These are phyloP conservation scores for Saccharomyces hybrid DNA, from an alignment of 1,139 yeast genomes.

Conservation along the genomic window DNA sequence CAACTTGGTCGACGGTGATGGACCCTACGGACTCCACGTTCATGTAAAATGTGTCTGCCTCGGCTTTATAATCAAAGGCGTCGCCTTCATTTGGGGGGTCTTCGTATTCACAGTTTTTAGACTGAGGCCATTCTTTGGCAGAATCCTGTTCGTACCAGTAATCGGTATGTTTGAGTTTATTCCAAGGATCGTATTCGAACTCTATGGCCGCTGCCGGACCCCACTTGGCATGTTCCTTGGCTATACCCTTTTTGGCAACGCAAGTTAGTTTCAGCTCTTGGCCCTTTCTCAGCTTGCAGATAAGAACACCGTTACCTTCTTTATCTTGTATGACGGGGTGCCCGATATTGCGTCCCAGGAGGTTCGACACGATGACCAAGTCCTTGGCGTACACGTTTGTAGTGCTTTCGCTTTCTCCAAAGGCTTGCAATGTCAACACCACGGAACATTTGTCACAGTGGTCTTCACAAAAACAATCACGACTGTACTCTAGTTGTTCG, in stretches of 20 bases:
- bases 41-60: conserved; percentile 72
- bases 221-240: conserved; percentile 99
- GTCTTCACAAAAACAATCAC: conserved; percentile 97
- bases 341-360: conserved; percentile 48
- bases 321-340: conserved; percentile 76
- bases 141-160: conserved; percentile 93
- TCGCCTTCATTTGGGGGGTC: conserved; percentile 91
- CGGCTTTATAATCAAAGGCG: conserved; percentile 76
- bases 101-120: conserved; percentile 89
- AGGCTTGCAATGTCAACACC: conserved; percentile 77
- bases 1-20: conserved; percentile 83
- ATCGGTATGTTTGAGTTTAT: conserved; percentile 89
- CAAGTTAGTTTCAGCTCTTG: conserved; percentile 87
- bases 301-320: conserved; percentile 71
- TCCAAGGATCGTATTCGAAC: conserved; percentile 99
- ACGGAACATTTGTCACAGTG: conserved; percentile 95
- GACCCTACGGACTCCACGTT: conserved; percentile 92
- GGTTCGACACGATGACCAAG: conserved; percentile 47
- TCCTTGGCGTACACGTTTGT: conserved; percentile 88
- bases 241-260: conserved; percentile 95
- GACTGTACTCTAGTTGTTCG: conserved; percentile 68
- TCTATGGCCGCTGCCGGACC: conserved; percentile 96
- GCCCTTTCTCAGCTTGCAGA: conserved; percentile 86
- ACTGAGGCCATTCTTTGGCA: conserved; percentile 86
- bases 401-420: conserved; percentile 80